Evolutionary conservation across 2,329 filamentous ascomycete species (phyloP), one percentile per base, ranked within the genome.

Genomic region (Phoma herbarum): DNA sequence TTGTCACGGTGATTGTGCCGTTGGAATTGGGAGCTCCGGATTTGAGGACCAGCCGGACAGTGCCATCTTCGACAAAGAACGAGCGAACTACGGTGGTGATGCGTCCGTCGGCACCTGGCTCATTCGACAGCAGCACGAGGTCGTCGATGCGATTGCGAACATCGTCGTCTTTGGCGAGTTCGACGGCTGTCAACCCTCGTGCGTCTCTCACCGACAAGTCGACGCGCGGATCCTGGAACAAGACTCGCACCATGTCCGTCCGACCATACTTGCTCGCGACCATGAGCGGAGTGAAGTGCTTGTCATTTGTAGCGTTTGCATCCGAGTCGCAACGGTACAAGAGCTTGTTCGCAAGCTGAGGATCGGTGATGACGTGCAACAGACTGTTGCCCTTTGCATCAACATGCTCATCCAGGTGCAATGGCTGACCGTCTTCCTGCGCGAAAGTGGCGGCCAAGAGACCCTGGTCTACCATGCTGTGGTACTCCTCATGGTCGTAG

Each of bases 221-320:
- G 4, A 97, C 92, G 67, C 96, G 84, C 23, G 92, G 86, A 73
- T 99, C 95, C 41, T 89, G 86, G 75, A 96, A 98, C 6, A 99
- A 83, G 10, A 89, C 88, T 58, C 93, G 85, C 18, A 99, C 94
- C 83, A 97, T 92, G 69, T 98, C 95, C 52, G 96, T 90, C 62
- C 95, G 87, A 31, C 95, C 95, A 73, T 98, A 99, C 76, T 99
- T 99, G 84, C 94, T 98, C 8, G 94, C 94, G 62, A 99, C 90
- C 95, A 99, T 99, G 56, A 99, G 82, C 1, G 95, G 89, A 0
- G 96, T 99, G 73, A 99, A 98, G 46, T 87, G 90, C 79, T 92
- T 97, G 68, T 98, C 93, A 72, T 99, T 99, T 9, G 89, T 90
- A 9, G 94, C 93, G 77, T 99, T 99, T 54, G 94, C 91, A 72